Evolutionary conservation across 129 eudicot genomes (phyloP).

Genomic region (Saposhnikovia divaricata): DNA sequence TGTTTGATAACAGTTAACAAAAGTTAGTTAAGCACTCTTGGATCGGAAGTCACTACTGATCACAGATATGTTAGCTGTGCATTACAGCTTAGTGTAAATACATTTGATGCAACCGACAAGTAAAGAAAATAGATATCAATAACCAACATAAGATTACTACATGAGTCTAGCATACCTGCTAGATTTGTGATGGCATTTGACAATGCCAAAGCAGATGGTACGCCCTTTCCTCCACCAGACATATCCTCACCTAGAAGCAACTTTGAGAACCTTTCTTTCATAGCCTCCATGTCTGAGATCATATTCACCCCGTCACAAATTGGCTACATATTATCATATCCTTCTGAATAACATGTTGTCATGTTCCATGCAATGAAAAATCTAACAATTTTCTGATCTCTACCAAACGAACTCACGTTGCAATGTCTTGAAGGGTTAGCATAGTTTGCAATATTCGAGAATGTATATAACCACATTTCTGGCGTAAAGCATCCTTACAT

Average conservation of each 20-base stretch:
- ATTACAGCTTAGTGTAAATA: background rate
- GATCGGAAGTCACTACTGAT: background rate
- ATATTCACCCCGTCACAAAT: background rate
- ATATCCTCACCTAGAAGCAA: conserved; percentile 95
- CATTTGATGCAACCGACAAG: background rate
- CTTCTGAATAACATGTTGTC: background rate
- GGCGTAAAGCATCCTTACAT: no score
- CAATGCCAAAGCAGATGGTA: conserved; percentile 85
- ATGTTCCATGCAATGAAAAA: background rate
- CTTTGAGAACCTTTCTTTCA: conserved; percentile 92
- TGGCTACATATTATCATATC: background rate
- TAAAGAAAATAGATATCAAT: background rate
- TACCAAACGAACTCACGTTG: background rate
- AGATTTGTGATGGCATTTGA: conserved; percentile 95
- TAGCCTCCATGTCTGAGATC: conserved; percentile 52
- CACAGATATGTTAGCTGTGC: background rate
- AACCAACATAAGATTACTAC: background rate
- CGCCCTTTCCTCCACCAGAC: conserved; percentile 99
- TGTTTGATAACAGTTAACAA: background rate
- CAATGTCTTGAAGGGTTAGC: background rate
- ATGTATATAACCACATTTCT: background rate
- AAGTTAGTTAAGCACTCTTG: background rate
- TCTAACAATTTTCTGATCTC: background rate
- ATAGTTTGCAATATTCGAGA: no score
- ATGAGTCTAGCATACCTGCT: conserved; percentile 42